Percentiles rank a stretch among this genome's conserved stretches.
These are phyloP conservation scores for Aspergillus neoniger DNA, from an alignment of 2,329 filamentous ascomycete genomes.

Conservation along the genomic window DNA sequence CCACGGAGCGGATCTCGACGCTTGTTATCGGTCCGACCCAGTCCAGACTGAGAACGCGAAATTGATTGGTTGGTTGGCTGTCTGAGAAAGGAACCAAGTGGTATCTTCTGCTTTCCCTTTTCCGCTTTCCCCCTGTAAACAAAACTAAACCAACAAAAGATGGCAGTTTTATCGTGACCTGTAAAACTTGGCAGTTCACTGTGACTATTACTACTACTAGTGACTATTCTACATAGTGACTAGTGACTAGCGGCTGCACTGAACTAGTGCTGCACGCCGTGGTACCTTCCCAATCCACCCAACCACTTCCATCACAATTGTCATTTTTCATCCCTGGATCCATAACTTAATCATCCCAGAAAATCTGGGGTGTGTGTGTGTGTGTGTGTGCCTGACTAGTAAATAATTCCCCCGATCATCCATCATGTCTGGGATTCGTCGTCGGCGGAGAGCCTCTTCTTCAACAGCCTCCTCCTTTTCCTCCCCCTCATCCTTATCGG, in stretches of 20 bases:
- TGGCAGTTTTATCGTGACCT: no score
- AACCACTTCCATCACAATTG: background rate
- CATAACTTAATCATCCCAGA: background rate
- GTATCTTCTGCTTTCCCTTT: background rate
- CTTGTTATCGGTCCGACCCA: slow-evolving; percentile 9
- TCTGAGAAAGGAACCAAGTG: background rate
- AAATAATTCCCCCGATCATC: background rate
- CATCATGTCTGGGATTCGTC: slow-evolving; percentile 5
- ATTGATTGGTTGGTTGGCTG: background rate
- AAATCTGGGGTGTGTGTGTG: background rate
- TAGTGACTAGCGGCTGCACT: no score
- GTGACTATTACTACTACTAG: no score
- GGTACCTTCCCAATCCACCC: no score
- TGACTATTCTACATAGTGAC: no score
- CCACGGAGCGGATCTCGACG: slow-evolving; percentile 10
- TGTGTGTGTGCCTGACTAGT: background rate
- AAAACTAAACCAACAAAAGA: no score
- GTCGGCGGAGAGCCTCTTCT: slow-evolving; percentile 3
- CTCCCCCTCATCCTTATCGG: background rate
- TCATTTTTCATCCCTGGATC: background rate
- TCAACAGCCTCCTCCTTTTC: background rate
- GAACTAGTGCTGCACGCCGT: no score
- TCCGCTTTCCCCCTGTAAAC: background rate
- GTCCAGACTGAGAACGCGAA: background rate
- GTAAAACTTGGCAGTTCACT: no score